Conservation (phyloP, 257 asterid genomes). For the Salvia rosmarinus region DNA sequence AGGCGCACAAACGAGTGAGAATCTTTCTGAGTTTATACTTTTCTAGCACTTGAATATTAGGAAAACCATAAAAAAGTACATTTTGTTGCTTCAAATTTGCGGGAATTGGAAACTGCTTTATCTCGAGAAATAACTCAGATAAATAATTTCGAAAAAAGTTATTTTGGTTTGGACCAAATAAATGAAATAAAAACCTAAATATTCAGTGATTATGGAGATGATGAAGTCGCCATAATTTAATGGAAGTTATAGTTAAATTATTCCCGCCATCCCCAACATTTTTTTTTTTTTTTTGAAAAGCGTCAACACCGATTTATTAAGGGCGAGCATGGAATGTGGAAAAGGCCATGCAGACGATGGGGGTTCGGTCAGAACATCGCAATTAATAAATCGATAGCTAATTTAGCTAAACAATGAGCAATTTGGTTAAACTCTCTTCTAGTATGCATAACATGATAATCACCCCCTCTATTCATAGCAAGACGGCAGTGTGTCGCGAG, state of each 20-base stretch:
- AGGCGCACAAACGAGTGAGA: conserved; percentile 26
- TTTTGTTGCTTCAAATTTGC: conserved; percentile 21
- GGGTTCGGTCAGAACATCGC: too few species aligned
- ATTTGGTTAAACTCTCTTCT: too few species aligned
- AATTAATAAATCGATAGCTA: too few species aligned
- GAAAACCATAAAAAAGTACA: not conserved
- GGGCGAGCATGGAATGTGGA: too few species aligned
- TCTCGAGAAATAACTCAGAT: not conserved
- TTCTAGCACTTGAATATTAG: not conserved
- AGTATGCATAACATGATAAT: too few species aligned
- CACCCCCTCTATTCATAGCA: too few species aligned
- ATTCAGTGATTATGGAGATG: not conserved
- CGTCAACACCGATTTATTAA: too few species aligned
- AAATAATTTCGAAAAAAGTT: too few species aligned
- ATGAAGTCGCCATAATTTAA: not conserved
- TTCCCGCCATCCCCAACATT: conserved; percentile 17
- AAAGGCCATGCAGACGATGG: too few species aligned
- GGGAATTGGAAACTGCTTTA: conserved; percentile 19
- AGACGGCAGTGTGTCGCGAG: too few species aligned
- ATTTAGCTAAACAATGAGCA: too few species aligned
- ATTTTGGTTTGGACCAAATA: not conserved
- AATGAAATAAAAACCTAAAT: not conserved
- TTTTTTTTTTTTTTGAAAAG: too few species aligned
- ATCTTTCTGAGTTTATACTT: not conserved
- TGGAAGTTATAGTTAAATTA: not conserved